Evolutionary conservation across 257 asterid genomes (phyloP), one percentile per base, ranked within the genome.

Genomic region (Mentha longifolia): DNA sequence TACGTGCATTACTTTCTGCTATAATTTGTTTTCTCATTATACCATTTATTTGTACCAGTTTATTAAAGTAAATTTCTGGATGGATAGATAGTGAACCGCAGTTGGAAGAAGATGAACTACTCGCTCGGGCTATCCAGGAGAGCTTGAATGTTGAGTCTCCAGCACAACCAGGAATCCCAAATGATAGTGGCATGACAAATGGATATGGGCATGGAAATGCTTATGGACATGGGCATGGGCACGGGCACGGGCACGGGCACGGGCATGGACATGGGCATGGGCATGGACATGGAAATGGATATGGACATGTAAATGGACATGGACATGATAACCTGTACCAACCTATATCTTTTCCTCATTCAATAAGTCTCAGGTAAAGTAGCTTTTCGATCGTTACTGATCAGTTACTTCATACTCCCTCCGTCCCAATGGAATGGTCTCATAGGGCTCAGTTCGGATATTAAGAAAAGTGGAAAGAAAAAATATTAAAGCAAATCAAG

Each of bases 51-150:
- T 52, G 30, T 35, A 71, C 74, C 49, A 72, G 62, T 72, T 71
- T 52, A 65, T 52, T 68, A n/a, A 65, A 56, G 70, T 58, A 67
- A 39, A 51, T 79, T 65, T 79, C 62, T 67, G 61, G 54, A 65
- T 55, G 70, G 65, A 57, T 81, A 88, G 99, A 85, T 77, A 77
- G 80, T 66, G 92, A 83, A 52, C 79, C 89, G n/a, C 96, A 85
- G 75, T 45, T 86, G 77, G 86, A 88, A 71, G 97, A 92, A 80
- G 98, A 95, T 62, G 98, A 92, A 80, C 87, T 77, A 74, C 95
- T 92, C 60, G 97, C 98, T 45, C 85, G 85, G 83, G 96, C 93
- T 76, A 82, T 89, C 68, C 96, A 88, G 73, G 98, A 89, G 78
- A 89, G 98, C 75, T 84, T 89, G 87, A 84, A 81, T 63, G 75